Base-by-base conservation (phyloP, 768 basidiomycete species). In the Cystofilobasidium bisporidii region DNA sequence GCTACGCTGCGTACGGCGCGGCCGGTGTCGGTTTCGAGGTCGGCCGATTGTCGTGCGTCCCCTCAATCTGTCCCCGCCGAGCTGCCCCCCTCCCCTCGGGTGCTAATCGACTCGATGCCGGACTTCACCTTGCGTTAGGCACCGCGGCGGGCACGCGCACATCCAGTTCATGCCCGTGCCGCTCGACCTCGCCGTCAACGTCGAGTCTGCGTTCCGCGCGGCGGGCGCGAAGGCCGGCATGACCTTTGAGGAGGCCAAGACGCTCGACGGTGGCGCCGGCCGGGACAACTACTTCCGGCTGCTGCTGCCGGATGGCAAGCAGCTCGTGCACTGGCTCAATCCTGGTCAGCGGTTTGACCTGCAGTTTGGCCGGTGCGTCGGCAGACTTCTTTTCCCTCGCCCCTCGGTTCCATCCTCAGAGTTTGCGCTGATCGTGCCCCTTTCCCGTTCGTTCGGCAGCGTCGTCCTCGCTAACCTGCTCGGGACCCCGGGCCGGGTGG, bases 81-180 rank as follows among this genome's bases (percentile, higher is more conserved):
- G n/a, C n/a, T n/a, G n/a, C n/a, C n/a, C n/a, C n/a, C n/a, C n/a
- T n/a, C n/a, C n/a, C n/a, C n/a, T n/a, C n/a, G n/a, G n/a, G n/a
- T n/a, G n/a, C n/a, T n/a, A n/a, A n/a, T n/a, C n/a, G n/a, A n/a
- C n/a, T n/a, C n/a, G n/a, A 53, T 11, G 5, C 17, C 28, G n/a
- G 22, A 36, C 14, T 22, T 38, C n/a, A 22, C 10, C 64, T 58
- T 38, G 18, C n/a, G 10, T 20, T 22, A 41, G 28, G 15, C 41
- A 63, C 2, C 88, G 88, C 77, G 93, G 91, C 14, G 94, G 92
- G 0, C 96, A 99, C 74, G 92, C 91, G 18, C 94, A 98, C 77
- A 80, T 96, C 11, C 96, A 98, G 75, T 85, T 83, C 41, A 83
- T 79, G 0, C 75, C 92, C 30, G 76, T 93, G 9, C 90, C 91